Evolutionary conservation across 208 protist species (phyloP).

Genomic region (Acanthamoeba royreba): DNA sequence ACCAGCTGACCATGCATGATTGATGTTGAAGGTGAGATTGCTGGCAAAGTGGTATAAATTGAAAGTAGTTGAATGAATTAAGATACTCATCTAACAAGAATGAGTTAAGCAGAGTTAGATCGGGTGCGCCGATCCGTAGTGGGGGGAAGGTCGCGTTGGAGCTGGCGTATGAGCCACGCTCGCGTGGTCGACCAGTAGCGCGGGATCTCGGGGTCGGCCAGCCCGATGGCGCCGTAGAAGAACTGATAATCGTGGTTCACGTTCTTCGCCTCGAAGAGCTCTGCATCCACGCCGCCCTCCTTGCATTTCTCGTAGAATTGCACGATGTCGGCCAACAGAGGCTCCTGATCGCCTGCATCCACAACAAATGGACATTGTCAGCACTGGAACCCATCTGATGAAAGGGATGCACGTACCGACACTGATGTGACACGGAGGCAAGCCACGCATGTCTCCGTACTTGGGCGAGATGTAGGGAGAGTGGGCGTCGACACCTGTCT

Average conservation of each 20-base stretch:
- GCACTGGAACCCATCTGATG: background rate
- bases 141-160: background rate
- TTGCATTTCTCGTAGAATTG: background rate
- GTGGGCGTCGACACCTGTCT: background rate
- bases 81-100: too few relatives aligned
- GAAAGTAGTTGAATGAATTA: too few relatives aligned
- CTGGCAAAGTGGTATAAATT: too few relatives aligned
- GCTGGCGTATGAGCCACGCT: background rate
- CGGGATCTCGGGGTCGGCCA: background rate
- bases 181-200: background rate
- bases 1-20: too few relatives aligned
- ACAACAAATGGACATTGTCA: background rate
- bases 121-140: too few relatives aligned
- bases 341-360: background rate
- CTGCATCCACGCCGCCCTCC: background rate
- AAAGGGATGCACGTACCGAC: background rate
- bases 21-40: too few relatives aligned
- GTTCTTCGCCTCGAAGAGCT: background rate
- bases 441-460: background rate
- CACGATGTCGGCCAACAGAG: background rate
- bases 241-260: conserved; percentile 38
- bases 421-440: background rate
- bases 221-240: background rate
- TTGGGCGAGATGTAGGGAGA: background rate
- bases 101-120: too few relatives aligned